Evolutionary conservation across 2,329 filamentous ascomycete genomes (phyloP), one percentile per base, ranked within the genome.

Genomic region (Pseudopyricularia cyperi): DNA sequence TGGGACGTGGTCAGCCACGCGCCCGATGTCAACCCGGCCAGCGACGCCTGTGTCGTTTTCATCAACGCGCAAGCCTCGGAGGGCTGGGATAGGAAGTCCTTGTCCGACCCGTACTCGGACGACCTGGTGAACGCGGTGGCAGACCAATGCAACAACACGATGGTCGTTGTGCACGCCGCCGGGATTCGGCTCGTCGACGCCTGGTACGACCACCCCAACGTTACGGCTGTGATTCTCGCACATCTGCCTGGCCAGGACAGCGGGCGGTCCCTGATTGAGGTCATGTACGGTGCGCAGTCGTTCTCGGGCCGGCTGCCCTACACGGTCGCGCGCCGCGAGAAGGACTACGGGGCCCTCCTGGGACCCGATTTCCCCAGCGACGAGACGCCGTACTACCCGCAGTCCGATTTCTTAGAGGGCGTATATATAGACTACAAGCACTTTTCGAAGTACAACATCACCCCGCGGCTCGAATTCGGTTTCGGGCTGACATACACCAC

Each of bases 51-150:
- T 56, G 65, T 85, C 2, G 78, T 84, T 0, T 78, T 85, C 57
- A 76, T 79, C 57, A 85, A 85, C 60, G 76, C 73, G 7, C 87
- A 84, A 64, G 79, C 84, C 1, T 81, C 84, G 1, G 89, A 95
- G 65, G 85, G 83, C 1, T 84, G 75, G 56, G 75, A 87, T 54
- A 73, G 80, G 47, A 69, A 77, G 0, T 73, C 72, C 7, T 69
- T 87, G 39, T 73, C 74, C 30, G 87, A 91, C 61, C 82, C 83
- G 54, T 79, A 79, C 51, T 81, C 77, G 1, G 80, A 85, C 55
- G 65, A 63, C 0, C 65, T 85, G 0, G 72, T 85, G 44, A 65
- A 65, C 1, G 71, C 75, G 46, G 79, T 85, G 1, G 81, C 82
- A 0, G 65, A 68, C 7, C 68, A 70, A 22, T 85, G 80, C 63